These are phyloP conservation scores for Spinellus fusiger DNA, from an alignment of 192 early-diverging fungal species.

Conservation along the genomic window DNA sequence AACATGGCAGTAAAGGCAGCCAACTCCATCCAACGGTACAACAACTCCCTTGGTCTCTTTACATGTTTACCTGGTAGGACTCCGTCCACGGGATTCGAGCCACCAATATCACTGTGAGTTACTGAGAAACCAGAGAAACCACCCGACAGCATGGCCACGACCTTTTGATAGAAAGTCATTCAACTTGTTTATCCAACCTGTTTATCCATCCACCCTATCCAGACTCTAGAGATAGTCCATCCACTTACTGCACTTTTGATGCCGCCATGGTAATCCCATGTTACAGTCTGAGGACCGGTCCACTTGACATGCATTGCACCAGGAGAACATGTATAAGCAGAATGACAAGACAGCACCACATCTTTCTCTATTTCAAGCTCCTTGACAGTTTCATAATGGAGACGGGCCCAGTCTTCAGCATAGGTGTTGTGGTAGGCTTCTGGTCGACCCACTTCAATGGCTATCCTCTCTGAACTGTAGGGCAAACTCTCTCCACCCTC, in stretches of 20 bases:
- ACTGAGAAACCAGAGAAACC: conserved; percentile 34
- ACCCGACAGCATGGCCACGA: conserved; percentile 30
- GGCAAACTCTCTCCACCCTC: conserved; percentile 38
- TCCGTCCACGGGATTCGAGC: conserved; percentile 21
- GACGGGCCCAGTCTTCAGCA: conserved; percentile 28
- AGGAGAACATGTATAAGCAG: conserved; percentile 27
- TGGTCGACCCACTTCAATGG: conserved; percentile 15
- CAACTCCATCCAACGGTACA: conserved; percentile 38
- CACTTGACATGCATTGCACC: conserved; percentile 33
- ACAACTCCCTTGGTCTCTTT: conserved; percentile 22
- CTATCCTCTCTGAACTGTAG: not conserved
- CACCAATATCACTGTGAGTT: conserved; percentile 35
- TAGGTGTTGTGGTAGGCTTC: conserved; percentile 32
- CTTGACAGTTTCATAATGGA: conserved; percentile 22
- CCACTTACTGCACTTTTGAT: conserved; percentile 36
- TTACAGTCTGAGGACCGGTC: conserved; percentile 36
- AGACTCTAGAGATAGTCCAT: not conserved
- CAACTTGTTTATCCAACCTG: not conserved
- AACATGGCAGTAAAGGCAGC: conserved; percentile 31
- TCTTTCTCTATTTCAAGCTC: conserved; percentile 26
- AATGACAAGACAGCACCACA: conserved; percentile 25
- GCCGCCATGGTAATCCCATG: conserved; percentile 37
- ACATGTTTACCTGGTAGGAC: conserved; percentile 23
- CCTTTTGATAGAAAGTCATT: conserved; percentile 8
- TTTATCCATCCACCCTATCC: no score